Evolutionary conservation across 1,284 basidiomycete genomes (phyloP).

Genomic region (Ustilago esculenta): DNA sequence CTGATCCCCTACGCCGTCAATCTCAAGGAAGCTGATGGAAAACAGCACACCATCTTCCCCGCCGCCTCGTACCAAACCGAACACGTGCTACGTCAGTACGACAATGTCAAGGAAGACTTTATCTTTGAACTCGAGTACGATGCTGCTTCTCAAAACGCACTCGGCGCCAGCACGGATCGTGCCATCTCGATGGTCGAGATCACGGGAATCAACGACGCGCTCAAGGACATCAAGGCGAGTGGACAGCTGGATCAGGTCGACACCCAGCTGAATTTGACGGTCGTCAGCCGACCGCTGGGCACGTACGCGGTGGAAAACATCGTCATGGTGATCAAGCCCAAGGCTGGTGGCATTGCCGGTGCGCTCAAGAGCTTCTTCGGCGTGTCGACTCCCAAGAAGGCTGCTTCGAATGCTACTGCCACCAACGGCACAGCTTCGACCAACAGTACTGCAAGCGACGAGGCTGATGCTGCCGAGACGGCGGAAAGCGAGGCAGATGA

Average conservation of each 20-base stretch:
- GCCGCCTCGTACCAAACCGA: conserved; percentile 46
- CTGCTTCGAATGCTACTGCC: conserved; percentile 17
- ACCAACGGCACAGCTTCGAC: conserved; percentile 30
- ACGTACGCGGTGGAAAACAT: conserved; percentile 54
- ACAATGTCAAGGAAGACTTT: conserved; percentile 54
- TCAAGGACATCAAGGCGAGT: conserved; percentile 51
- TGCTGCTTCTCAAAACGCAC: conserved; percentile 26
- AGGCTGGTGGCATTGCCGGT: conserved; percentile 56
- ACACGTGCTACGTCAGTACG: conserved; percentile 39
- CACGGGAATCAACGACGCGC: conserved; percentile 48
- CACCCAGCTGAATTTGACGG: conserved; percentile 58
- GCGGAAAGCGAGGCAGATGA: conserved; percentile 22
- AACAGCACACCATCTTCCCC: conserved; percentile 52
- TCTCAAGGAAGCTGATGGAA: conserved; percentile 45
- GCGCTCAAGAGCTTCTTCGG: conserved; percentile 61
- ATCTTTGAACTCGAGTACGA: conserved; percentile 56
- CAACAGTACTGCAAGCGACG: conserved; percentile 8
- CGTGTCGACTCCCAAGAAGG: conserved; percentile 41
- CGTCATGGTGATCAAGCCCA: conserved; percentile 57
- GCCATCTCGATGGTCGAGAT: conserved; percentile 52
- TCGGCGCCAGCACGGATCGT: conserved; percentile 27
- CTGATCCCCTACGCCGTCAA: conserved; percentile 59
- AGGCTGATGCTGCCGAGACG: conserved; percentile 4
- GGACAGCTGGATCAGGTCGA: conserved; percentile 58
- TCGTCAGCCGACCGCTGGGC: conserved; percentile 56